Percentiles rank a stretch among this genome's conserved stretches.
phyloP scores from a whole-genome alignment of 306 rosid genomes.

The Datisca glomerata region DNA sequence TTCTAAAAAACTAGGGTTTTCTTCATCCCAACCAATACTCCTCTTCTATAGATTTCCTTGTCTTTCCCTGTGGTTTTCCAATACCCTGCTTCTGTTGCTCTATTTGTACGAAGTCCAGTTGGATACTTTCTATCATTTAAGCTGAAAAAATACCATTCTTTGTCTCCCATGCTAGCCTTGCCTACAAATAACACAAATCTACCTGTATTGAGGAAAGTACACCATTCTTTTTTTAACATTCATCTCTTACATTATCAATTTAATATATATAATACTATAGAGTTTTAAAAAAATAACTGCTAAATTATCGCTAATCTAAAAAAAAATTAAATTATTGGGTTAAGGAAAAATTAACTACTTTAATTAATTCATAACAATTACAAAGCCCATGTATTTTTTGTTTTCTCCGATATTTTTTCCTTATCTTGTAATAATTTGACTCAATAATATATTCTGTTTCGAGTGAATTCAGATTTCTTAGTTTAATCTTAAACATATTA shows the following conservation, averaged over 20 bases:
- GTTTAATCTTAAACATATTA: no score
- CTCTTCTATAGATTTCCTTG: slow-evolving; percentile 44
- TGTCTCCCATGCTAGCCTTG: slow-evolving; percentile 67
- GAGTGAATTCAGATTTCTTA: no score
- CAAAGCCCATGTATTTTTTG: no score
- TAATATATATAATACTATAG: neutral
- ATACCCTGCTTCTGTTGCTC: neutral
- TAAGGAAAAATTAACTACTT: no score
- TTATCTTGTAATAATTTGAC: no score
- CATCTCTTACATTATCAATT: neutral
- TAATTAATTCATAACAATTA: no score
- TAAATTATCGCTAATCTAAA: neutral
- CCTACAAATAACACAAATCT: neutral
- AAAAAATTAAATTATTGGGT: no score
- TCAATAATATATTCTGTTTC: no score
- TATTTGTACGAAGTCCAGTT: slow-evolving; percentile 75
- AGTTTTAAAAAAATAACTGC: neutral
- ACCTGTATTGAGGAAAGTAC: neutral
- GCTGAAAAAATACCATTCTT: slow-evolving; percentile 87
- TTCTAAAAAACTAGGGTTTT: slow-evolving; percentile 88
- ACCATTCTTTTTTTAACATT: neutral
- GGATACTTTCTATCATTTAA: slow-evolving; percentile 77
- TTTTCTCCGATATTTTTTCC: no score
- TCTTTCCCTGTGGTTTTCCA: slow-evolving; percentile 59
- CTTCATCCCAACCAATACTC: slow-evolving; percentile 75